Conservation (phyloP, 179 eudicot species). For the Actinidia polygama region DNA sequence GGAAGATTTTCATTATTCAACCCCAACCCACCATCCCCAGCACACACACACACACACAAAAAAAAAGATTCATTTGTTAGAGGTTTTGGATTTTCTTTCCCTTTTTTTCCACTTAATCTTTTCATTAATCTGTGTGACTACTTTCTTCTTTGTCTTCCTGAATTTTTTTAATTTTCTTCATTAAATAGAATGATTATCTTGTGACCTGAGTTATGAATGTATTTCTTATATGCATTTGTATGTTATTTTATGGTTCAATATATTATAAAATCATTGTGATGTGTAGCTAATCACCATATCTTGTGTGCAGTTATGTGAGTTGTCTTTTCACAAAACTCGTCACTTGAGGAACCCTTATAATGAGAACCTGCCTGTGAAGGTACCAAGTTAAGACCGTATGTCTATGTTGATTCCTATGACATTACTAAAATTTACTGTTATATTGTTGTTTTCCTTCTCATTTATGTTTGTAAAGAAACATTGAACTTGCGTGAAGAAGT, state of each 20-base stretch:
- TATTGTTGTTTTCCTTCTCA: background rate
- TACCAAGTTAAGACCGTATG: slow-evolving; percentile 30
- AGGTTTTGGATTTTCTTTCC: too few species aligned
- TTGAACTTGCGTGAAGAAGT: background rate
- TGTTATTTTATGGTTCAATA: background rate
- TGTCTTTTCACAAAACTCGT: slow-evolving; percentile 91
- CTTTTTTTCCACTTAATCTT: background rate
- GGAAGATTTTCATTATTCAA: too few species aligned
- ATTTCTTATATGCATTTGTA: background rate
- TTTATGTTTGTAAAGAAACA: background rate
- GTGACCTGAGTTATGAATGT: background rate
- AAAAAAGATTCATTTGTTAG: too few species aligned
- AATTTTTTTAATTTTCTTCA: background rate
- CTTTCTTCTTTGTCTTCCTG: background rate
- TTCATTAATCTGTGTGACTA: background rate
- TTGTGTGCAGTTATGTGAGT: slow-evolving; percentile 83
- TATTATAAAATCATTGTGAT: background rate
- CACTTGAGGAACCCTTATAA: slow-evolving; percentile 95
- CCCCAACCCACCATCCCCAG: too few species aligned
- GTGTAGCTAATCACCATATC: slow-evolving; percentile 6
- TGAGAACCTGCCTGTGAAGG: slow-evolving; percentile 97
- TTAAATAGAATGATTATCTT: background rate
- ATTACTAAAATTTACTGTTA: background rate
- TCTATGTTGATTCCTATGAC: background rate
- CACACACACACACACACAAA: too few species aligned